Evolutionary conservation across 2,329 filamentous ascomycete species (phyloP), one percentile per base, ranked within the genome.

Genomic region (Fusarium bulbicola): DNA sequence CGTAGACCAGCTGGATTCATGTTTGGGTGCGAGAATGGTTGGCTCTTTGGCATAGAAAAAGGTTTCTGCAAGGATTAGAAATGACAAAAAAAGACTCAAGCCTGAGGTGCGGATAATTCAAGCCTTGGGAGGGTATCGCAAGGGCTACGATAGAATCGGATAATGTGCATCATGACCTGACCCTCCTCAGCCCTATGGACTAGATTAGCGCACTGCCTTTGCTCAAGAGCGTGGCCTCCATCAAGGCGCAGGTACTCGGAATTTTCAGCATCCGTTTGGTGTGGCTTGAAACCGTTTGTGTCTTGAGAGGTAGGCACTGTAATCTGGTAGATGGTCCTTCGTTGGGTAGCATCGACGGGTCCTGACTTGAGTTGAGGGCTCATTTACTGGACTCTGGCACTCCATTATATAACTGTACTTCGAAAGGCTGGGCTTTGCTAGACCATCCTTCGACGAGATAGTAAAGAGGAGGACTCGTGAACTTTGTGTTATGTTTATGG

Each of bases 341-440:
- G 1, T 6, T 24, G 16, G 47, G n/a, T 15, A 20, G 12, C n/a
- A 50, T 50, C 9, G 4, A 50, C n/a, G n/a, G 8, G 16, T 0
- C 16, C 16, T 34, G 11, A 20, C 30, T 20, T 52, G n/a, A 11
- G 16, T 8, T 7, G 34, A 11, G n/a, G 9, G 9, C n/a, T 34
- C 11, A 18, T 34, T 24, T 34, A 11, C 21, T 9, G 20, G 47
- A 34, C 12, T 24, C 47, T 52, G 3, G 16, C 14, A 26, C 21
- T 20, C 12, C 6, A 12, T 34, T 34, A 3, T 34, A 34, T 15
- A 34, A 34, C 32, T 34, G 21, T 14, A 24, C 16, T 13, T 32
- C 12, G 6, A 50, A 24, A 7, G 11, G 16, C 8, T 15, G 30
- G 5, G 3, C 0, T 20, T 52, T 20, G 2, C 10, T 34, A 3